phyloP scores from a whole-genome alignment of 257 asterid species.

The Perilla frutescens region DNA sequence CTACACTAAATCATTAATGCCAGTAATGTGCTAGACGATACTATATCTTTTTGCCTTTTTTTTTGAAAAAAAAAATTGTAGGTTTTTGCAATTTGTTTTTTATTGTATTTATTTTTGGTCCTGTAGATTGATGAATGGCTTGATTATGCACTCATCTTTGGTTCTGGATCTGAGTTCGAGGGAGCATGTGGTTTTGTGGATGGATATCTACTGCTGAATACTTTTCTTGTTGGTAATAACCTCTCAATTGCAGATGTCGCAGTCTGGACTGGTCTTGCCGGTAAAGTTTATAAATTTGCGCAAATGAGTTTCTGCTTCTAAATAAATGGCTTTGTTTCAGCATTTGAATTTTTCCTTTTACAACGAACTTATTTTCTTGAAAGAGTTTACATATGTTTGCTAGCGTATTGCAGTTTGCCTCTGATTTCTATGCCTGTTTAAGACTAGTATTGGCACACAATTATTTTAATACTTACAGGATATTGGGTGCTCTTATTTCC shows the following conservation, averaged over 20 bases:
- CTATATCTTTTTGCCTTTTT: background rate
- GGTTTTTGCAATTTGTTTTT: background rate
- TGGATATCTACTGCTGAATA: slow-evolving; percentile 58
- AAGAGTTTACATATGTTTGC: background rate
- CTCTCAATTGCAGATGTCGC: slow-evolving; percentile 88
- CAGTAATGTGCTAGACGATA: background rate
- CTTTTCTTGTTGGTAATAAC: slow-evolving; percentile 70
- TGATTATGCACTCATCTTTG: slow-evolving; percentile 71
- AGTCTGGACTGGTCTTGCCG: slow-evolving; percentile 90
- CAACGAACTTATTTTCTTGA: background rate
- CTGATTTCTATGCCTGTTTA: background rate
- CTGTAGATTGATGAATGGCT: slow-evolving; percentile 87
- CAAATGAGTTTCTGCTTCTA: background rate
- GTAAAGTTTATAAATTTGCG: slow-evolving; percentile 41
- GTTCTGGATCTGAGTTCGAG: slow-evolving; percentile 88
- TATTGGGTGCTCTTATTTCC: background rate
- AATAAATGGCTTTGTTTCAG: background rate
- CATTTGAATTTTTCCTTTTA: background rate
- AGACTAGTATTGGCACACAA: background rate
- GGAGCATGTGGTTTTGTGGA: slow-evolving; percentile 83
- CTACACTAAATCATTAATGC: background rate
- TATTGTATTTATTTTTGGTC: slow-evolving; percentile 1
- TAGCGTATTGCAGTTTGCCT: background rate
- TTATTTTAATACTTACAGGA: background rate
- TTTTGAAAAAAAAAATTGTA: background rate